Evolutionary conservation across 1,284 basidiomycete genomes (phyloP).

Genomic region (Malassezia japonica): DNA sequence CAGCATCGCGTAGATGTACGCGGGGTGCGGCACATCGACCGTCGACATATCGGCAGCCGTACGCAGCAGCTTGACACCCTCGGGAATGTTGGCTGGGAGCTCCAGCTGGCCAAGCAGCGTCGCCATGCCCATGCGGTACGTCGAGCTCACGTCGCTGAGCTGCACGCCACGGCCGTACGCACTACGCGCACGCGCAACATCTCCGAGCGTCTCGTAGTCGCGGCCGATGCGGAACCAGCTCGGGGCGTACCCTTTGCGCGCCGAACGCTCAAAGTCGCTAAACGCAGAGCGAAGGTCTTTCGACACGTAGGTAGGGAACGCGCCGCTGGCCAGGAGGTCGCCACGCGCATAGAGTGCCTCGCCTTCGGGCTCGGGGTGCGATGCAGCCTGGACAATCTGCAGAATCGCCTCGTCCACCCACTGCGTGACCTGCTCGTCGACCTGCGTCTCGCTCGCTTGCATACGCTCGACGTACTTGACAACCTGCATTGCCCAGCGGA

Average conservation of each 20-base stretch:
- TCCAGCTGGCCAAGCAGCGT: slow-evolving; percentile 75
- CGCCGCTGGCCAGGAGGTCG: slow-evolving; percentile 61
- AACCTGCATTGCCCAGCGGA: slow-evolving; percentile 70
- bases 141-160: slow-evolving; percentile 61
- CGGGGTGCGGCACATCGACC: slow-evolving; percentile 70
- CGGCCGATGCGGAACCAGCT: slow-evolving; percentile 76
- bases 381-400: slow-evolving; percentile 27
- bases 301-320: slow-evolving; percentile 50
- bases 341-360: slow-evolving; percentile 69
- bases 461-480: slow-evolving; percentile 62
- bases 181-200: slow-evolving; percentile 60
- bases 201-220: slow-evolving; percentile 80
- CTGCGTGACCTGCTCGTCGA: slow-evolving; percentile 58
- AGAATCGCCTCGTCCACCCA: slow-evolving; percentile 58
- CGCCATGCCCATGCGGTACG: slow-evolving; percentile 70
- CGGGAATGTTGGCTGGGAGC: slow-evolving; percentile 54
- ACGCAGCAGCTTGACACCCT: slow-evolving; percentile 64
- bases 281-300: slow-evolving; percentile 72
- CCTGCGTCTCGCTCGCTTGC: slow-evolving; percentile 37
- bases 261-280: slow-evolving; percentile 59
- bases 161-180: slow-evolving; percentile 72
- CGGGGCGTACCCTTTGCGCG: slow-evolving; percentile 38
- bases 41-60: slow-evolving; percentile 67
- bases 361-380: slow-evolving; percentile 52
- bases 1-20: slow-evolving; percentile 69